These are phyloP conservation scores for Allium cepa DNA, from an alignment of 106 monocot genomes.

Conservation along the genomic window DNA sequence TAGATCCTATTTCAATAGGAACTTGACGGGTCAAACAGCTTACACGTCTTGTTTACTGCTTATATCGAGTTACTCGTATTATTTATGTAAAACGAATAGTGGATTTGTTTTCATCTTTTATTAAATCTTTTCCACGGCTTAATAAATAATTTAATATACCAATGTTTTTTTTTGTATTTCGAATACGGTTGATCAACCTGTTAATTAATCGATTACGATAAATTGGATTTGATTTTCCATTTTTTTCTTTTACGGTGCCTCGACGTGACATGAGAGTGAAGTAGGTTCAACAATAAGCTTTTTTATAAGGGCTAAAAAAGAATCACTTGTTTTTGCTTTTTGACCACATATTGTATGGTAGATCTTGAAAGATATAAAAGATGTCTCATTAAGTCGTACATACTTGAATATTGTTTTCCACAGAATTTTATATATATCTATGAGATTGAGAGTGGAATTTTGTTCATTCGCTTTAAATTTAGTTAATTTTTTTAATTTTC, in stretches of 20 bases:
- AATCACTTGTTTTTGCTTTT: not conserved
- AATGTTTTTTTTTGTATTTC: not conserved
- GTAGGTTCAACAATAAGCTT: not conserved
- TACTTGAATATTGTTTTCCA: not conserved
- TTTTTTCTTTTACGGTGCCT: not conserved
- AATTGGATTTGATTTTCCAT: not conserved
- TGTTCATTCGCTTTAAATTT: not conserved
- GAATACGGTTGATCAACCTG: not conserved
- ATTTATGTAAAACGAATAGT: too few relatives aligned
- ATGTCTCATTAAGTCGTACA: not conserved
- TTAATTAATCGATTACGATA: constrained; percentile 2
- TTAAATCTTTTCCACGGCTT: too few relatives aligned
- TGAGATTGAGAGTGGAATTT: not conserved
- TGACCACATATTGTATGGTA: not conserved
- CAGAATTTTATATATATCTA: not conserved
- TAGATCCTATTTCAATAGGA: too few relatives aligned
- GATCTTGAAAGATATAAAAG: not conserved
- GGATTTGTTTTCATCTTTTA: too few relatives aligned
- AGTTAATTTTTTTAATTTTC: not conserved
- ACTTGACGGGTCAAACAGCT: too few relatives aligned
- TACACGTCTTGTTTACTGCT: too few relatives aligned
- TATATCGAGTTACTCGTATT: too few relatives aligned
- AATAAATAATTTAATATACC: not conserved
- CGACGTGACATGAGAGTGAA: not conserved
- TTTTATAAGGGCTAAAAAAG: not conserved